Evolutionary conservation across 2,329 filamentous ascomycete genomes (phyloP), one percentile per base, ranked within the genome.

Genomic region (Ceratocystis huliohia): DNA sequence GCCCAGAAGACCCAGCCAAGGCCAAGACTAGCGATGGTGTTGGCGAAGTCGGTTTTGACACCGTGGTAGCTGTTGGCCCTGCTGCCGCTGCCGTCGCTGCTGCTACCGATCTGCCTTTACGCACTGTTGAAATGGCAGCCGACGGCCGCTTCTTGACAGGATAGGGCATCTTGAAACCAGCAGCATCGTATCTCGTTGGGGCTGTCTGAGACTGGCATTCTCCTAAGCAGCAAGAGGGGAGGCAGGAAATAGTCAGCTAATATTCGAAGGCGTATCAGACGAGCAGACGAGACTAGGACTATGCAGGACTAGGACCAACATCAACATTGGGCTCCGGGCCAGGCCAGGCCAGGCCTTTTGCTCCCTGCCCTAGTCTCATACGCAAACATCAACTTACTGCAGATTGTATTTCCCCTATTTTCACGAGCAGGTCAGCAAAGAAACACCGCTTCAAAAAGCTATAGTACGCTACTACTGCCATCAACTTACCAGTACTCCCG

Each of bases 401-500:
- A 57, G 53, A 57, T 57, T 15, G 53, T 20, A 5, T 57, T 57
- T 30, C 22, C 53, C 53, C 53, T 57, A 37, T 28, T 15, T 10
- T 7, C 10, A 17, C 22, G 17, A 57, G 3, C 25, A 15, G 20
- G 53, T 57, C 53, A 57, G 53, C 25, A 30, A 28, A 30, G 13
- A 22, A 22, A 15, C 53, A 6, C 2, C 8, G 33, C 33, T 13
- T 37, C 10, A 10, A 1, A 3, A 20, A 15, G 20, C 46, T n/a
- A 22, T 22, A 2, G 46, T 28, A 3, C 6, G 5, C 22, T 22
- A 6, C n/a, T 56, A 22, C 50, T 25, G 5, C n/a, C n/a, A 28
- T 2, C 8, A 2, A 41, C 61, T 63, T 30, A 63, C 61, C 61
- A 63, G 41, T 63, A 46, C 45, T 63, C 61, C 20, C 61, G 41